A percentile compares a stretch with the other conserved stretches of the same genome.
Evolutionary conservation across 2,329 filamentous ascomycete species (phyloP).

Genomic region (Pseudogymnoascus sp.): DNA sequence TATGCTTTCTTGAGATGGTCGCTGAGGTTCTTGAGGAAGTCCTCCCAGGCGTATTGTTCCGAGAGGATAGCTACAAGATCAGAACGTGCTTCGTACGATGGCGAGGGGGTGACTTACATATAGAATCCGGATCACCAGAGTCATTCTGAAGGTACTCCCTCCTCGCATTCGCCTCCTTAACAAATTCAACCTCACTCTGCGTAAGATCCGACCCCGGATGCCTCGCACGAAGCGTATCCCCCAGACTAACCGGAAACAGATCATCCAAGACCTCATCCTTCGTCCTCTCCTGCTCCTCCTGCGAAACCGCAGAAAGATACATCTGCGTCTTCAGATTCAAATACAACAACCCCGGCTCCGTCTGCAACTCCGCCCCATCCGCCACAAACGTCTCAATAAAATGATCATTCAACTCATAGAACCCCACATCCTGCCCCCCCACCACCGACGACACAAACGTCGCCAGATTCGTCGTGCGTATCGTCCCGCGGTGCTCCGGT

Average conservation of each 20-base stretch:
- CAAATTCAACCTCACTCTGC: slow-evolving; percentile 51
- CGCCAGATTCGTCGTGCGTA: slow-evolving; percentile 55
- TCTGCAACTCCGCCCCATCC: slow-evolving; percentile 46
- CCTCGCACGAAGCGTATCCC: slow-evolving; percentile 42
- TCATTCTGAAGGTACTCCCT: slow-evolving; percentile 48
- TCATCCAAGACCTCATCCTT: slow-evolving; percentile 49
- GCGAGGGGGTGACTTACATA: slow-evolving; percentile 27
- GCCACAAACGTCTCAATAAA: slow-evolving; percentile 57
- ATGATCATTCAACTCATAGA: slow-evolving; percentile 52
- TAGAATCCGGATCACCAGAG: slow-evolving; percentile 35
- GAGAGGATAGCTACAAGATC: slow-evolving; percentile 34
- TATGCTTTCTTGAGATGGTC: slow-evolving; percentile 50
- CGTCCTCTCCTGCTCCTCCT: slow-evolving; percentile 38
- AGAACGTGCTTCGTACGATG: slow-evolving; percentile 27
- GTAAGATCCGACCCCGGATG: slow-evolving; percentile 47
- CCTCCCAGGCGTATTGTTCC: slow-evolving; percentile 54
- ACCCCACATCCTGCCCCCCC: slow-evolving; percentile 54
- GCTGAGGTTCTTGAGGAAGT: slow-evolving; percentile 51
- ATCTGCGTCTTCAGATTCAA: slow-evolving; percentile 60
- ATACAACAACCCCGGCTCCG: slow-evolving; percentile 51
- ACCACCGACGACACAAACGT: slow-evolving; percentile 57
- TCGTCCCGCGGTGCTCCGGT: slow-evolving; percentile 45
- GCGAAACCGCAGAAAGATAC: slow-evolving; percentile 52
- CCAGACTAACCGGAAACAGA: slow-evolving; percentile 49
- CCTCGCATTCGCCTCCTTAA: slow-evolving; percentile 43